Conservation (phyloP, 1,139 yeast genomes). For the Blastobotrys proliferans region DNA sequence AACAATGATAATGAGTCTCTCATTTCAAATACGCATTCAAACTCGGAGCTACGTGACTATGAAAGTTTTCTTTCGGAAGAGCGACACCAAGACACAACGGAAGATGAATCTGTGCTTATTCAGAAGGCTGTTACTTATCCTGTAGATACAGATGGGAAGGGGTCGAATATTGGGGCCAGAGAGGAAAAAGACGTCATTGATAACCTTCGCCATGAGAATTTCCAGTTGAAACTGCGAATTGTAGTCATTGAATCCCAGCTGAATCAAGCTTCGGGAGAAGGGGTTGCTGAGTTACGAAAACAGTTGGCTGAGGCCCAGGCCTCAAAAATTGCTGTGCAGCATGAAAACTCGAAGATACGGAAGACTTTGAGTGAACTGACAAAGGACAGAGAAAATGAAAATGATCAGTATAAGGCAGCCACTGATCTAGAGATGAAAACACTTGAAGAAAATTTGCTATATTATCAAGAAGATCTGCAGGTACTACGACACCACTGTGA, state of each 20-base stretch:
- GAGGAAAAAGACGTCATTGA: constrained; percentile 19
- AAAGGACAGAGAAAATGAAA: constrained; percentile 12
- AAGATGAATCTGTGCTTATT: constrained; percentile 9
- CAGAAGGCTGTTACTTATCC: constrained; percentile 15
- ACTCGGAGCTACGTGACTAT: constrained; percentile 8
- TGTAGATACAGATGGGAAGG: not conserved
- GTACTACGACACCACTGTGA: constrained; percentile 13
- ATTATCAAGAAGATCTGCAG: constrained; percentile 14
- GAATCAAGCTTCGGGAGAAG: constrained; percentile 17
- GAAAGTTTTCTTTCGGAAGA: constrained; percentile 9
- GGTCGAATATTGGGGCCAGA: constrained; percentile 15
- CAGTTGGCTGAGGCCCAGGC: constrained; percentile 21
- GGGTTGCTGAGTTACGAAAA: constrained; percentile 21
- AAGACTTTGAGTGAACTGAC: constrained; percentile 15
- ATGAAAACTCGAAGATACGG: constrained; percentile 21
- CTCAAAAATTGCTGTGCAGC: constrained; percentile 17
- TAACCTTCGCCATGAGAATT: constrained; percentile 19
- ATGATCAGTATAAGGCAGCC: constrained; percentile 14
- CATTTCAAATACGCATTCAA: constrained; percentile 7
- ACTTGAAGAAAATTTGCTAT: constrained; percentile 13
- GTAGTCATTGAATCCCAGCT: constrained; percentile 20
- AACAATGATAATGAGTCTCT: constrained; percentile 6
- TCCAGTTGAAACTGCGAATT: constrained; percentile 20
- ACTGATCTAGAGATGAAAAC: constrained; percentile 14
- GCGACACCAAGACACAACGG: not conserved